Evolutionary conservation across 176 grass and related monocot genomes (phyloP).

Genomic region (Saccharum spontaneum): DNA sequence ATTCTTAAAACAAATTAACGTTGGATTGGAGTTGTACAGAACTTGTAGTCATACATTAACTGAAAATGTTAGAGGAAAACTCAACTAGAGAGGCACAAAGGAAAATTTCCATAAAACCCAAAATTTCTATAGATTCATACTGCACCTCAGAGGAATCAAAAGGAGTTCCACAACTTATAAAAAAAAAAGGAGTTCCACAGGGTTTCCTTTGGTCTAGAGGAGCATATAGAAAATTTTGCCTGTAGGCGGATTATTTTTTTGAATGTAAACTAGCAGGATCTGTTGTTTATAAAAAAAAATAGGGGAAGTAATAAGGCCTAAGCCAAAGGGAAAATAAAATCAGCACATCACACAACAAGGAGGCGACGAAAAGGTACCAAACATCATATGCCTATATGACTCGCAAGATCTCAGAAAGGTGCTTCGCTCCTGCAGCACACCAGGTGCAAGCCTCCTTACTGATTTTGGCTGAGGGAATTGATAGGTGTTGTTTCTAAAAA

Average conservation of each 20-base stretch:
- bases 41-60: background rate
- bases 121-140: background rate
- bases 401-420: background rate
- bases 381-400: background rate
- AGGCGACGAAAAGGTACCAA: background rate
- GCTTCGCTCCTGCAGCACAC: background rate
- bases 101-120: background rate
- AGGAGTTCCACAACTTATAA: background rate
- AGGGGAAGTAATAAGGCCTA: no score
- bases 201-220: background rate
- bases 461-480: background rate
- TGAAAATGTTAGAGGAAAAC: background rate
- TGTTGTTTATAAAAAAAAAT: no score
- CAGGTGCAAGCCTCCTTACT: background rate
- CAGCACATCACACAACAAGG: background rate
- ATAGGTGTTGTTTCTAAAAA: background rate
- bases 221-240: background rate
- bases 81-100: background rate
- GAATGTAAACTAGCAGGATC: no score
- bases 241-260: no score
- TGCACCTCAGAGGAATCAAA: background rate
- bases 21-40: background rate
- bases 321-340: background rate
- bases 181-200: background rate
- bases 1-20: background rate